Evolutionary conservation across 108 stramenopile species (phyloP).

Genomic region (Cyclotella atomus): DNA sequence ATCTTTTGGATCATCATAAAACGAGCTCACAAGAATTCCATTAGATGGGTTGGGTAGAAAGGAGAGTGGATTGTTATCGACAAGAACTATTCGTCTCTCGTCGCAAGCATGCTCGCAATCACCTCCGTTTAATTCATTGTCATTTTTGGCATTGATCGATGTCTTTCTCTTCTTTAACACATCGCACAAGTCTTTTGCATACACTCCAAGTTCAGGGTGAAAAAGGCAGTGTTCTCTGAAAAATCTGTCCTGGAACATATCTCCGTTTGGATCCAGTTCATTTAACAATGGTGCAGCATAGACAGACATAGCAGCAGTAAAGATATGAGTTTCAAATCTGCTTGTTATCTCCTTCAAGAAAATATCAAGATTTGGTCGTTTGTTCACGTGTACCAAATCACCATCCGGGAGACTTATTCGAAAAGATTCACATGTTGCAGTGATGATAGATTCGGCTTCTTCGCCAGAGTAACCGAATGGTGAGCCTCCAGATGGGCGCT

Average conservation of each 20-base stretch:
- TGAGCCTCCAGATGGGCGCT: slow-evolving; percentile 31
- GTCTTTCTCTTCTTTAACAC: slow-evolving; percentile 57
- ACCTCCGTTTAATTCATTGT: not conserved
- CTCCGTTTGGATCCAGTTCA: slow-evolving; percentile 88
- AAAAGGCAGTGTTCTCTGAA: slow-evolving; percentile 92
- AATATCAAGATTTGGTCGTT: slow-evolving; percentile 91
- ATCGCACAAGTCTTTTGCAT: slow-evolving; percentile 85
- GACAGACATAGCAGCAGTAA: slow-evolving; percentile 97
- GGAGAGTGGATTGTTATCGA: slow-evolving; percentile 97
- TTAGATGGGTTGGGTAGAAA: slow-evolving; percentile 94
- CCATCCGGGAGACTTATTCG: slow-evolving; percentile 77
- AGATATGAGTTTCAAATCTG: slow-evolving; percentile 93
- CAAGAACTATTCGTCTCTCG: slow-evolving; percentile 87
- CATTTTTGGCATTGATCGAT: slow-evolving; percentile 8
- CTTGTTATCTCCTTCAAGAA: slow-evolving; percentile 82
- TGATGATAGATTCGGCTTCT: slow-evolving; percentile 48
- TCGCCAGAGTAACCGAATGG: slow-evolving; percentile 13
- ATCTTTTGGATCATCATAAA: slow-evolving; percentile 96
- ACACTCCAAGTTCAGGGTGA: slow-evolving; percentile 72
- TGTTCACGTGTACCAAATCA: slow-evolving; percentile 92
- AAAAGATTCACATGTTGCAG: slow-evolving; percentile 64
- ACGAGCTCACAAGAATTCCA: slow-evolving; percentile 97
- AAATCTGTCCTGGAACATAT: slow-evolving; percentile 82
- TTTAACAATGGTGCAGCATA: slow-evolving; percentile 96
- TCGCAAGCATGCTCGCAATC: slow-evolving; percentile 29